Base-by-base conservation (phyloP, 1,139 yeast genomes). In the Diutina ranongensis region DNA sequence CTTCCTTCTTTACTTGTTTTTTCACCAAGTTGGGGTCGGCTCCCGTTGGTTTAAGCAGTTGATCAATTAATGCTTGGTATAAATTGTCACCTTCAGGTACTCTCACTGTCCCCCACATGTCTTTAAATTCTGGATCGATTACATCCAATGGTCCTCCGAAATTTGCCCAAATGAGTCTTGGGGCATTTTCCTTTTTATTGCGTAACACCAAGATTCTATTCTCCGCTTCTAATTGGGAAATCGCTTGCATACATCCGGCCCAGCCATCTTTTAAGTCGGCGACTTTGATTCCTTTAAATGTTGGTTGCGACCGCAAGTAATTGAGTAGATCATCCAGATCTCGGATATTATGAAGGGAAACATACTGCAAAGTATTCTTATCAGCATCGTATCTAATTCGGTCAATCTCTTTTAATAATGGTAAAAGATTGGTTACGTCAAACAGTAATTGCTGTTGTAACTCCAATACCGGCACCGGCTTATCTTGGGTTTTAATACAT, bases 201-300 rank as follows among this genome's bases (percentile, higher is more conserved):
- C 96, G 74, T 53, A 87, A 68, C 3, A 92, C 96, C 41, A 92
- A 70, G 38, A 89, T 79, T 54, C 84, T 82, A 50, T 83, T 76
- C 47, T 83, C 81, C 47, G 73, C 71, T 58, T 92, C 97, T 42
- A 92, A 67, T 54, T 82, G 80, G 45, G 80, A 79, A 27, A 92
- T 78, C 0, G 94, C 84, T 5, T 76, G 78, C 44, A 83, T 62
- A 59, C 96, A 89, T n/a, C 89, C 94, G 45, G 84, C 76, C 99
- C 99, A 94, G 19, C 98, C 98, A 59, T 94, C 99, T 56, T 81
- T 83, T 49, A 94, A 71, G 56, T 89, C 96, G 57, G 86, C 86
- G 28, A 92, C 96, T 0, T 88, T 71, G 1, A 84, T 74, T 2
- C 98, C 98, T 57, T 81, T 86, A 60, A 86, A 88, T 2, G 96